Percentiles rank a stretch among this genome's conserved stretches.
Evolutionary conservation across 2,329 filamentous ascomycete genomes (phyloP).

Genomic region (Chalaropsis ovoidea): DNA sequence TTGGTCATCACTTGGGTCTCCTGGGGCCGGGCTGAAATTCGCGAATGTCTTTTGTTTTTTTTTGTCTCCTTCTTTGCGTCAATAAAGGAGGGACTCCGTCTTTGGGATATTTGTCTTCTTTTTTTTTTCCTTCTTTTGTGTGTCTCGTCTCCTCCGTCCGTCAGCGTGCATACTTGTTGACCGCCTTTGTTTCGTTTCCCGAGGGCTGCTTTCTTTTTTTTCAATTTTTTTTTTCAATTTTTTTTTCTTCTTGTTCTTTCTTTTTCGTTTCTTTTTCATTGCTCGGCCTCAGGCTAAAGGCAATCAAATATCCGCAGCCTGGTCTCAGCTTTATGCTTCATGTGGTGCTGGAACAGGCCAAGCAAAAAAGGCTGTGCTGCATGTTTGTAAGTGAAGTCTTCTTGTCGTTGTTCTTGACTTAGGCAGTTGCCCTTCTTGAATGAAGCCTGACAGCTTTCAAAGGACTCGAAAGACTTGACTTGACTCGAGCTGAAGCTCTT

Average conservation of each 20-base stretch:
- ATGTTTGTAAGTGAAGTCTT: not conserved
- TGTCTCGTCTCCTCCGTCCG: not conserved
- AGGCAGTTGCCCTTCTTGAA: slow-evolving; percentile 4
- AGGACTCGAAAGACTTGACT: not conserved
- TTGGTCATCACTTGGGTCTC: not conserved
- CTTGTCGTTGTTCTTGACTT: not conserved
- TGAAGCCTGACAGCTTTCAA: not conserved
- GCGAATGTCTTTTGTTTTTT: not conserved
- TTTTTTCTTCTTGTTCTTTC: slow-evolving; percentile 1
- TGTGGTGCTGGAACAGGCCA: not conserved
- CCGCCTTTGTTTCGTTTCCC: slow-evolving; percentile 1
- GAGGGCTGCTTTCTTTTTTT: not conserved
- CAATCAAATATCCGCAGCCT: not conserved
- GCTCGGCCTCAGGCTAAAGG: not conserved
- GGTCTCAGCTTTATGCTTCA: not conserved
- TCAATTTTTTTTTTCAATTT: not conserved
- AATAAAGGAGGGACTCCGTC: slow-evolving; percentile 1
- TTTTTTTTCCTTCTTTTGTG: not conserved
- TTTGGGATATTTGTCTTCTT: slow-evolving; percentile 1
- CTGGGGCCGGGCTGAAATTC: not conserved
- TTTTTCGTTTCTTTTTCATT: not conserved
- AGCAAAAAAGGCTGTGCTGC: not conserved
- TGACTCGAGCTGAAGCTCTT: not conserved
- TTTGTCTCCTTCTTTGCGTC: not conserved
- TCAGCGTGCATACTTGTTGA: slow-evolving; percentile 13